Conservation (phyloP, 768 basidiomycete species). For the Suillus alpinus region DNA sequence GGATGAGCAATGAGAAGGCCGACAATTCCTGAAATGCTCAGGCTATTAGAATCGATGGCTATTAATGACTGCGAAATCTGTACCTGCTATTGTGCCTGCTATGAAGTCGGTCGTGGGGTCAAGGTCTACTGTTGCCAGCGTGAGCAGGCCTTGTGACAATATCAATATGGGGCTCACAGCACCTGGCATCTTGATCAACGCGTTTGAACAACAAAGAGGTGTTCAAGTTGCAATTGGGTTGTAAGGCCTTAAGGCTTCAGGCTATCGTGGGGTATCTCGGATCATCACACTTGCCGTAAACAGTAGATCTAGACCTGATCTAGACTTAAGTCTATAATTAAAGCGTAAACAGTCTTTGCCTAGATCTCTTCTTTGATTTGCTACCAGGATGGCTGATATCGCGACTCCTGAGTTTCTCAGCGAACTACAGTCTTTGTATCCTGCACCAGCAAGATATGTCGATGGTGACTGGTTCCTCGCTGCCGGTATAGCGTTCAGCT, state of each 20-base stretch:
- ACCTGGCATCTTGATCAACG: background rate
- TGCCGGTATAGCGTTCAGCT: constrained; percentile 53
- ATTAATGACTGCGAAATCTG: background rate
- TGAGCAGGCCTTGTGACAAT: constrained; percentile 2
- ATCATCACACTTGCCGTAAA: too few species aligned
- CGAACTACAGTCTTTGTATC: constrained; percentile 45
- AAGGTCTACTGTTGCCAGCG: constrained; percentile 28
- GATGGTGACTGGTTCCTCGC: constrained; percentile 60
- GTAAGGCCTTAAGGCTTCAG: background rate
- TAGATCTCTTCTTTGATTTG: background rate
- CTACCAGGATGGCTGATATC: constrained; percentile 24
- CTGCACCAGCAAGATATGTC: constrained; percentile 24
- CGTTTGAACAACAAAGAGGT: background rate
- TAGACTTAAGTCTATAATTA: background rate
- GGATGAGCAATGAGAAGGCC: constrained; percentile 73
- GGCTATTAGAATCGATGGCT: background rate
- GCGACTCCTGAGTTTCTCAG: constrained; percentile 43
- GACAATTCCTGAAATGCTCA: constrained; percentile 44
- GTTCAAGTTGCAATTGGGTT: background rate
- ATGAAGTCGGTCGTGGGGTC: constrained; percentile 73
- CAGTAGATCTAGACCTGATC: too few species aligned
- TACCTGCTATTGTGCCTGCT: constrained; percentile 71
- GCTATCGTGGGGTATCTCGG: background rate
- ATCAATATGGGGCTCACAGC: background rate
- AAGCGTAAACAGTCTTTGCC: background rate